Evolutionary conservation across 345 rosid genomes (phyloP).

Genomic region (Limnanthes douglasii): DNA sequence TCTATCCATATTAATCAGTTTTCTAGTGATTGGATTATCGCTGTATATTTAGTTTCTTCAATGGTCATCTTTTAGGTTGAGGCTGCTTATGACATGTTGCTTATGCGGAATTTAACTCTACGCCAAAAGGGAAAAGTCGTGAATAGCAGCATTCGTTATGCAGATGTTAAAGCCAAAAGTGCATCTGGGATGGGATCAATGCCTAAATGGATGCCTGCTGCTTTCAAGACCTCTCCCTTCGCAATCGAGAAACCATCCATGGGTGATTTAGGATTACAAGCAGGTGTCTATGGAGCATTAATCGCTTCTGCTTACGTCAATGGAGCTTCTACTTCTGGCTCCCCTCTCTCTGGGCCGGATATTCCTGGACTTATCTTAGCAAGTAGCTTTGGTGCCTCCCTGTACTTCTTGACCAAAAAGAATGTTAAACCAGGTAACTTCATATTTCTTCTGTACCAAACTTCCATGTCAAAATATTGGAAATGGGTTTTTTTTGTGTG

Average conservation of each 20-base stretch:
- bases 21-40: too few species aligned
- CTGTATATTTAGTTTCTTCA: too few species aligned
- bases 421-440: slow-evolving; percentile 79
- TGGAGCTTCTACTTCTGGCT: slow-evolving; percentile 36
- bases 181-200: slow-evolving; percentile 32
- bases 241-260: slow-evolving; percentile 65
- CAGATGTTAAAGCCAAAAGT: slow-evolving; percentile 66
- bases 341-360: slow-evolving; percentile 57
- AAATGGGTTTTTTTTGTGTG: not conserved
- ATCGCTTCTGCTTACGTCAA: slow-evolving; percentile 70
- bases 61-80: slow-evolving; percentile 63
- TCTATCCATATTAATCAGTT: too few species aligned
- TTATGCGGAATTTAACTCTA: slow-evolving; percentile 85
- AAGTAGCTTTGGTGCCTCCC: slow-evolving; percentile 76
- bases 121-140: slow-evolving; percentile 82
- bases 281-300: slow-evolving; percentile 86
- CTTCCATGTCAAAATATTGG: not conserved
- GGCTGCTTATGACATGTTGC: slow-evolving; percentile 97
- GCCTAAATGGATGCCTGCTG: slow-evolving; percentile 63
- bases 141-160: slow-evolving; percentile 61
- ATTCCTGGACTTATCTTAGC: slow-evolving; percentile 77
- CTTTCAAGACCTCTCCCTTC: slow-evolving; percentile 43
- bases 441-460: not conserved
- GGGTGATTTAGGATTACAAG: slow-evolving; percentile 58
- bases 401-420: slow-evolving; percentile 77